phyloP scores from a whole-genome alignment of 495 filamentous ascomycete species.

The Talaromyces stipitatus region DNA sequence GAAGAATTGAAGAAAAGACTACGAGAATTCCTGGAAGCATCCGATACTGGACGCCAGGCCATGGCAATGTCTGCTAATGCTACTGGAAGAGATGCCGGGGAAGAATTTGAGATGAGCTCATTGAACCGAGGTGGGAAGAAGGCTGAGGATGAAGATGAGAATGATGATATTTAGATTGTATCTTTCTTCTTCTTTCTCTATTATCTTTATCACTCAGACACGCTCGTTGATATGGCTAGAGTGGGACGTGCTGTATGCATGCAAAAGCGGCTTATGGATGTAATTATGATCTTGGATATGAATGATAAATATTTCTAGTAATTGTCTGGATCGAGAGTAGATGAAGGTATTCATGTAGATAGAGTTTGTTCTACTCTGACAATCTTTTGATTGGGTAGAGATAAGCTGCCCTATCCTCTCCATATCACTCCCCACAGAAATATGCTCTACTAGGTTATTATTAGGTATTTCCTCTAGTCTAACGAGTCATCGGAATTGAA shows the following conservation, averaged over 20 bases:
- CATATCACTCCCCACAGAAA: no score
- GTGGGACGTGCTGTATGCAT: no score
- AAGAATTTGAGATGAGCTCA: conserved; percentile 42
- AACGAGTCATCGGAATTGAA: no score
- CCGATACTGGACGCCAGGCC: conserved; percentile 71
- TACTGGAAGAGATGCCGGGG: conserved; percentile 15
- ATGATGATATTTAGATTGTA: conserved; percentile 16
- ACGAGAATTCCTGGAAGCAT: conserved; percentile 75
- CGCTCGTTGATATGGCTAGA: not conserved
- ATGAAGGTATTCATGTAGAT: no score
- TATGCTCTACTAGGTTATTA: no score
- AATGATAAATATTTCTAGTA: not conserved
- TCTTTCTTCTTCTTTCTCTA: no score
- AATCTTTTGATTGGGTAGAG: not conserved
- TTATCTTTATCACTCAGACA: no score
- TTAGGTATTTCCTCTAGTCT: no score
- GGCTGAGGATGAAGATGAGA: conserved; percentile 25
- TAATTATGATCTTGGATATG: not conserved
- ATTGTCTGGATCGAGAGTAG: no score
- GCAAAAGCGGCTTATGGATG: not conserved
- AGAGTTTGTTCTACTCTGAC: no score
- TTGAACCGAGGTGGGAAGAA: conserved; percentile 15
- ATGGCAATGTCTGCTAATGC: conserved; percentile 55
- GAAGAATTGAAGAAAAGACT: conserved; percentile 85
- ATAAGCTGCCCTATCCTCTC: no score